phyloP scores from a whole-genome alignment of 1,284 basidiomycete species.

The Ustilago curta region DNA sequence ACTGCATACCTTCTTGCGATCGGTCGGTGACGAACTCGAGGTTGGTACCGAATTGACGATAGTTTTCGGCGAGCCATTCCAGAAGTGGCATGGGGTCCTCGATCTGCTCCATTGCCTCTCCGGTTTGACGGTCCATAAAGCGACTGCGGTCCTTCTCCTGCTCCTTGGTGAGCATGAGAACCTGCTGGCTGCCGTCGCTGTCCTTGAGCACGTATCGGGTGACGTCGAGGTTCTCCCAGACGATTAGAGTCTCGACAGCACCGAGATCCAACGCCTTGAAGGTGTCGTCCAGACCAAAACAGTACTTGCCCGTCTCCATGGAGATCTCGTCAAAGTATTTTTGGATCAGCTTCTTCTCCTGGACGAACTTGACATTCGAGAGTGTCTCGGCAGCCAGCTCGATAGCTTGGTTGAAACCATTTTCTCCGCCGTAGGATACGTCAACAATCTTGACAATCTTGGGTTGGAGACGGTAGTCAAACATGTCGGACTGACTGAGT shows the following conservation, averaged over 20 bases:
- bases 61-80: conserved; percentile 98
- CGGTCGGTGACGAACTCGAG: conserved; percentile 76
- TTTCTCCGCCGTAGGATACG: conserved; percentile 98
- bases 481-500: conserved; percentile 94
- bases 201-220: conserved; percentile 64
- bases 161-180: conserved; percentile 66
- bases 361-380: conserved; percentile 98
- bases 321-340: conserved; percentile 99
- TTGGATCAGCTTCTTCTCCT: conserved; percentile 88
- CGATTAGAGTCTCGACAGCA: conserved; percentile 94
- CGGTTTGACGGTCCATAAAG: conserved; percentile 94
- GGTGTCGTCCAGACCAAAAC: conserved; percentile 97
- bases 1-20: conserved; percentile 98
- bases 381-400: conserved; percentile 95
- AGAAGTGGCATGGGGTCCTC: conserved; percentile 66
- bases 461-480: conserved; percentile 82
- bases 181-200: conserved; percentile 56
- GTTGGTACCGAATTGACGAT: conserved; percentile 95
- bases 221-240: conserved; percentile 85
- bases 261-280: conserved; percentile 96
- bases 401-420: conserved; percentile 98
- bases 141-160: conserved; percentile 80
- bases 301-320: conserved; percentile 95
- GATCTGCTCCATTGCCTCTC: conserved; percentile 90
- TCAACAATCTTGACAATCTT: conserved; percentile 84